phyloP scores from a whole-genome alignment of 225 moss, liverwort and hornwort species.

The Lunularia cruciata region DNA sequence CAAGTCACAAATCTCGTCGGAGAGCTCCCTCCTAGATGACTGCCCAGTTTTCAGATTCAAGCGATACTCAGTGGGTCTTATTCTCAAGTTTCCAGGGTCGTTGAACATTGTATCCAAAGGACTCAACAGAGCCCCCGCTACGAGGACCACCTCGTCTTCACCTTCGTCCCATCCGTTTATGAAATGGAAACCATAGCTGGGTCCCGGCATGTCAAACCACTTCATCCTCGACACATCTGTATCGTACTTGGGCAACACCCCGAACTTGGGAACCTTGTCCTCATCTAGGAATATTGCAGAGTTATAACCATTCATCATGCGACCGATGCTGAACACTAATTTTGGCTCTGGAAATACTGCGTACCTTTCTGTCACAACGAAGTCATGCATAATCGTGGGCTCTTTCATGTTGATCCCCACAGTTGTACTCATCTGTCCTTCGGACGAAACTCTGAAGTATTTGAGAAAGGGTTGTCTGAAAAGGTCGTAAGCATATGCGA shows the following conservation, averaged over 20 bases:
- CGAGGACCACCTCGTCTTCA: slow-evolving; percentile 21
- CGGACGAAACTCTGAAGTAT: slow-evolving; percentile 15
- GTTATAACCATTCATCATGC: no score
- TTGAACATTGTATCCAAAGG: slow-evolving; percentile 1
- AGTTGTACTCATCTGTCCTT: not conserved
- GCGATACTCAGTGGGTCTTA: slow-evolving; percentile 23
- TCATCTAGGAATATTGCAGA: no score
- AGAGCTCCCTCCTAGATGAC: slow-evolving; percentile 1
- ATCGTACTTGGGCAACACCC: slow-evolving; percentile 27
- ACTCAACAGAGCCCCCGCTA: slow-evolving; percentile 14
- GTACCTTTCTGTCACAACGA: slow-evolving; percentile 19
- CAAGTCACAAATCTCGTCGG: no score
- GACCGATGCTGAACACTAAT: slow-evolving; percentile 20
- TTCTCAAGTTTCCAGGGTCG: not conserved
- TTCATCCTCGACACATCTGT: slow-evolving; percentile 15
- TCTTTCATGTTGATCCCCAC: slow-evolving; percentile 14
- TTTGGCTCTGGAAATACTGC: slow-evolving; percentile 28
- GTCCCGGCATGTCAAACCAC: slow-evolving; percentile 24
- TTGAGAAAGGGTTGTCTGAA: slow-evolving; percentile 13
- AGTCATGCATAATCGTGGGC: slow-evolving; percentile 23
- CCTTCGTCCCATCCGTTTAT: slow-evolving; percentile 35
- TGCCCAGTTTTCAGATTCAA: slow-evolving; percentile 24
- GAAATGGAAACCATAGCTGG: slow-evolving; percentile 22
- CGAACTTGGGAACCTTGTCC: slow-evolving; percentile 14
- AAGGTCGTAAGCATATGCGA: slow-evolving; percentile 16